A percentile compares a stretch with the other conserved stretches of the same genome.
These are phyloP conservation scores for Tricholoma hemisulphureum DNA, from an alignment of 768 basidiomycete genomes.

Conservation along the genomic window DNA sequence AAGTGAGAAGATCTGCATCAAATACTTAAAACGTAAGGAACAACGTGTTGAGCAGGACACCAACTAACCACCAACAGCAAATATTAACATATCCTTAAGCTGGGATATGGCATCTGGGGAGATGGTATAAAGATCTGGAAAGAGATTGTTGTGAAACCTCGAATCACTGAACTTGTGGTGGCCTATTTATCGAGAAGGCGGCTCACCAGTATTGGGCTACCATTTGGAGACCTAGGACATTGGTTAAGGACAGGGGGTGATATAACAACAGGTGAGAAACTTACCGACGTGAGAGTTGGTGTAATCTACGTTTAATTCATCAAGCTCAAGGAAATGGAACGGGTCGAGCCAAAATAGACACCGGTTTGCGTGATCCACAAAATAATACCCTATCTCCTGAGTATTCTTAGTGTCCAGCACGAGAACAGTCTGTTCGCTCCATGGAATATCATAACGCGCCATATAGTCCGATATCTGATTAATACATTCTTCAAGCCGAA, in stretches of 20 bases:
- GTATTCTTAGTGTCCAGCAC: constrained; percentile 1
- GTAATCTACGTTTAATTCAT: constrained; percentile 1
- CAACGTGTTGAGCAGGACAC: no score
- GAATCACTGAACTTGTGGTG: background rate
- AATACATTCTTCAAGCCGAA: background rate
- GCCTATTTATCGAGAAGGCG: background rate
- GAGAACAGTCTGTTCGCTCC: background rate
- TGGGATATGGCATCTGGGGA: background rate
- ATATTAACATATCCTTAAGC: constrained; percentile 3
- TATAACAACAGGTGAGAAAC: background rate
- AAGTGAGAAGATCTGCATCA: background rate
- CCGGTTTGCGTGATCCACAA: constrained; percentile 6
- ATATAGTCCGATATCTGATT: background rate
- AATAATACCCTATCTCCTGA: constrained; percentile 6
- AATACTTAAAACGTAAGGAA: background rate
- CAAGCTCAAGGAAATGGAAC: background rate
- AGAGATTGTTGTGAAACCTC: constrained; percentile 7
- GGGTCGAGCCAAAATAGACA: constrained; percentile 5
- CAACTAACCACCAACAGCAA: background rate
- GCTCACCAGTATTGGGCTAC: constrained; percentile 6
- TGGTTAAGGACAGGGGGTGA: background rate
- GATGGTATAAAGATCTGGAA: background rate
- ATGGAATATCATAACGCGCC: background rate
- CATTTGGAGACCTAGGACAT: background rate
- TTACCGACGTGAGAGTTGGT: background rate